Conservation (phyloP, 179 eudicot genomes). For the Patellifolia procumbens region DNA sequence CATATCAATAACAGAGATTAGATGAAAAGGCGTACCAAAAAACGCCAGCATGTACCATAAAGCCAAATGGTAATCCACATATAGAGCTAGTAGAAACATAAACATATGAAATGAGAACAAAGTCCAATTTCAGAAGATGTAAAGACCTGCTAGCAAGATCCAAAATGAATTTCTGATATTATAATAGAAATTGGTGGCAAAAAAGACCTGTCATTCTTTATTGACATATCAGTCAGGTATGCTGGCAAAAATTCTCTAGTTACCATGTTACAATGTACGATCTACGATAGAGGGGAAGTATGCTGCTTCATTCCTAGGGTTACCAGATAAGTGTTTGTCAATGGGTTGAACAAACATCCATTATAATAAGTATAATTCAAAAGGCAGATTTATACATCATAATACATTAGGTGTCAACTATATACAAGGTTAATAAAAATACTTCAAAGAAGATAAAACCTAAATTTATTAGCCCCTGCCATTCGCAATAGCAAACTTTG, state of each 20-base stretch:
- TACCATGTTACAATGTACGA: not conserved
- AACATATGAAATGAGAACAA: slow-evolving; percentile 64
- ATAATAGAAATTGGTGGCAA: not conserved
- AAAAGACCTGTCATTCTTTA: not conserved
- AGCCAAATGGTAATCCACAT: slow-evolving; percentile 87
- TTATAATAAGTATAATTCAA: no score
- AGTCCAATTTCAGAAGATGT: slow-evolving; percentile 31
- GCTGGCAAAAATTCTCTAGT: not conserved
- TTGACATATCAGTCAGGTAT: not conserved
- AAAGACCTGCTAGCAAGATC: not conserved
- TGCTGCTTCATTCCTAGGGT: not conserved
- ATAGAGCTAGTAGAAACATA: slow-evolving; percentile 66
- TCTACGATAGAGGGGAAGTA: not conserved
- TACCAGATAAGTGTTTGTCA: not conserved
- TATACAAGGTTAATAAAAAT: no score
- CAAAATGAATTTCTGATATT: not conserved
- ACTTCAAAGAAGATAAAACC: no score
- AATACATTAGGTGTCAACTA: no score
- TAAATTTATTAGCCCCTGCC: no score
- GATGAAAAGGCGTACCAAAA: slow-evolving; percentile 55
- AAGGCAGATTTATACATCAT: no score
- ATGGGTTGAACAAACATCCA: not conserved
- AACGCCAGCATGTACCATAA: slow-evolving; percentile 75
- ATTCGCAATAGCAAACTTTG: no score
- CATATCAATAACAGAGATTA: not conserved